Evolutionary conservation across 1,284 basidiomycete genomes (phyloP).

Genomic region (Laetiporus sulphureus): DNA sequence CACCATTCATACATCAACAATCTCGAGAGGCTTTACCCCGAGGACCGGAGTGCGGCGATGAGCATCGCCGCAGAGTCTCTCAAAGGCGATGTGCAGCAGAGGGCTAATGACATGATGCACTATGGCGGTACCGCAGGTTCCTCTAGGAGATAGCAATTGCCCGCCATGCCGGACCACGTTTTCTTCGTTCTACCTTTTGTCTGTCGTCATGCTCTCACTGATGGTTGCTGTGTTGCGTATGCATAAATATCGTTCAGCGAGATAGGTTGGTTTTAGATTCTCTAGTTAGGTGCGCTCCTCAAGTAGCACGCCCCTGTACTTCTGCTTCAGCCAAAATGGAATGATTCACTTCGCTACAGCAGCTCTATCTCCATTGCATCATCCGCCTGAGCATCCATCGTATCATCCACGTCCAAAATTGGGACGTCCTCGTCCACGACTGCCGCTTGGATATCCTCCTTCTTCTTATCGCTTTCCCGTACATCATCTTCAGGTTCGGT

Average conservation of each 20-base stretch:
- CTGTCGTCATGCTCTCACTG: constrained; percentile 8
- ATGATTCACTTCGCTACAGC: constrained; percentile 7
- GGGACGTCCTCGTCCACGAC: constrained; percentile 10
- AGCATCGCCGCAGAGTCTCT: constrained; percentile 22
- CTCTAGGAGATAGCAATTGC: constrained; percentile 2
- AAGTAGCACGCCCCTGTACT: background rate
- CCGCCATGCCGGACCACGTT: too few species aligned
- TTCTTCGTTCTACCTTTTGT: background rate
- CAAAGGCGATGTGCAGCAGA: constrained; percentile 35
- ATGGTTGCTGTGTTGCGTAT: background rate
- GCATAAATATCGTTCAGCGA: background rate
- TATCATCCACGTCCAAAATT: constrained; percentile 7
- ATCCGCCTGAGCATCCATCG: constrained; percentile 26
- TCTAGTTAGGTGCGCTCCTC: too few species aligned
- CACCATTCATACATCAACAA: constrained; percentile 43
- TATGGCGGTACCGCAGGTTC: constrained; percentile 27
- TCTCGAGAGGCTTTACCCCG: constrained; percentile 36
- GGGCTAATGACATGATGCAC: constrained; percentile 42
- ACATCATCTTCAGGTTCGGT: constrained; percentile 15
- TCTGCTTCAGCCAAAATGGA: background rate
- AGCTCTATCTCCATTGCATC: constrained; percentile 59
- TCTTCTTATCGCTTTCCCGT: constrained; percentile 9
- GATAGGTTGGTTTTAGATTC: background rate
- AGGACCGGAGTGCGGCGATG: too few species aligned
- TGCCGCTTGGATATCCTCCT: constrained; percentile 6